These are phyloP conservation scores for Sporisorium graminicola DNA, from an alignment of 1,284 basidiomycete genomes.

Conservation along the genomic window DNA sequence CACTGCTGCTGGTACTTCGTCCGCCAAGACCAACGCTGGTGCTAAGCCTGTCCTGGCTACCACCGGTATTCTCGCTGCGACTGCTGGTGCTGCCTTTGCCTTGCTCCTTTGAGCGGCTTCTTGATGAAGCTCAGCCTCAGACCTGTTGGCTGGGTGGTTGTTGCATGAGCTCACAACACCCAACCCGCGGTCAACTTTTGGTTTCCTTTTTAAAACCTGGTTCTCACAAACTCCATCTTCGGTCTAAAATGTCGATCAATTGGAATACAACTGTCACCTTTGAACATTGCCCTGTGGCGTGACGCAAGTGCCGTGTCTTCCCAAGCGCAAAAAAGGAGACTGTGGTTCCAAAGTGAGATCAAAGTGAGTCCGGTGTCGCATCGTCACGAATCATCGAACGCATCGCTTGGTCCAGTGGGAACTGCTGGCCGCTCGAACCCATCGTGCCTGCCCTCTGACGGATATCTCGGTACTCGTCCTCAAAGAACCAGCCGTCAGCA, in stretches of 20 bases:
- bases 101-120: slow-evolving; percentile 13
- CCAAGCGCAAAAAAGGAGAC: too few species aligned
- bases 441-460: background rate
- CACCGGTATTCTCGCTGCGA: slow-evolving; percentile 19
- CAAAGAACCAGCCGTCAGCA: slow-evolving; percentile 7
- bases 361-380: background rate
- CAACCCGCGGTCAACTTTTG: background rate
- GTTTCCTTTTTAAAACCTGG: background rate
- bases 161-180: background rate
- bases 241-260: background rate
- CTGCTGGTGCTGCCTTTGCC: slow-evolving; percentile 15
- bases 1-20: slow-evolving; percentile 3
- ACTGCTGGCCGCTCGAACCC: slow-evolving; percentile 12
- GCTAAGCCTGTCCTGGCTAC: slow-evolving; percentile 21
- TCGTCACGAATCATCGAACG: background rate
- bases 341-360: background rate
- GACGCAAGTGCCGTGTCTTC: too few species aligned
- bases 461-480: slow-evolving; percentile 9
- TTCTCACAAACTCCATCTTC: background rate
- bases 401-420: background rate
- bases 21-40: slow-evolving; percentile 29
- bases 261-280: background rate
- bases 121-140: background rate
- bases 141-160: too few species aligned
- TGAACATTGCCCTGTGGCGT: too few species aligned